Base-by-base conservation (phyloP, 2,329 filamentous ascomycete species). In the Zalaria sp. region DNA sequence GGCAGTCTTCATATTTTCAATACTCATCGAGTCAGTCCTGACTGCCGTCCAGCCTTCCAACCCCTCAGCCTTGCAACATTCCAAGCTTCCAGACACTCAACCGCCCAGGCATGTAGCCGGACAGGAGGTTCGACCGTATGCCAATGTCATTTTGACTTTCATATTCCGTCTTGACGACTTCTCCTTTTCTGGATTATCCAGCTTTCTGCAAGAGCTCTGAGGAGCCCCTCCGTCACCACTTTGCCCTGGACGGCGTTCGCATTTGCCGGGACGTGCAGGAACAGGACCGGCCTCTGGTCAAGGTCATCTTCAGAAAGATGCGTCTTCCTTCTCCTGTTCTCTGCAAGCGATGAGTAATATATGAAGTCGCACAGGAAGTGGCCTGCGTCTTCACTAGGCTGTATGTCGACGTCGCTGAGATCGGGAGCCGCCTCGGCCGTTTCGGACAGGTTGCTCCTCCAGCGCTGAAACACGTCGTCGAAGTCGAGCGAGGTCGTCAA, bases 341-440 rank as follows among this genome's bases (percentile, higher is more conserved):
- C 57, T 3, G 57, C 57, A 45, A 68, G 47, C 27, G 54, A 58
- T 32, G 58, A 56, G 46, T 59, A 65, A 47, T 67, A 67, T n/a
- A 60, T 60, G 44, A 65, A 67, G 31, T 65, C 64, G 50, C 65
- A 68, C 4, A 66, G 50, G 49, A 58, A 67, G 25, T 59, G 60
- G 3, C 64, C 61, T 3, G 65, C 58, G 46, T 66, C 61, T 35
- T 63, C 55, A 27, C 56, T 64, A n/a, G 54, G 44, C 38, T 57
- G 49, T 3, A 62, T 52, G 40, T 59, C 58, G 27, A 51, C 50
- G 3, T 41, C 41, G 27, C 52, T 49, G 1, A 57, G 45, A 27
- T 54, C 52, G 11, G 57, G 45, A 11, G 48, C 47, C 0, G 51
- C 50, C 11, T 51, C 49, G 11, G 60, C 44, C 5, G 47, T 46